phyloP scores from a whole-genome alignment of 2,329 filamentous ascomycete genomes.

The Cytospora piceicola region DNA sequence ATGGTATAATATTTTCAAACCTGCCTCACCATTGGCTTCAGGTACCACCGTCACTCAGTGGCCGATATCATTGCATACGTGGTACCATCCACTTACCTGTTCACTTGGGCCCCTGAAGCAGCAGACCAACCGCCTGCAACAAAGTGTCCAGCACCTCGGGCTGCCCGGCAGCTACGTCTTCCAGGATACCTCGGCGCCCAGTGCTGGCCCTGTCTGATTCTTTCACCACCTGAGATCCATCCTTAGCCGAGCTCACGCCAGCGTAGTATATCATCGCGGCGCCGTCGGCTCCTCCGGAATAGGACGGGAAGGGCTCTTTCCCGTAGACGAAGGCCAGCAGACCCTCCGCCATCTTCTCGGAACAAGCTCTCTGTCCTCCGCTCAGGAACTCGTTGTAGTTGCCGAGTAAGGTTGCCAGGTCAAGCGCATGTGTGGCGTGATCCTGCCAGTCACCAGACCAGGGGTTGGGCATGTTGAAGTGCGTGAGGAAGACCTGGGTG shows the following conservation, averaged over 20 bases:
- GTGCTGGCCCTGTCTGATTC: conserved; percentile 7
- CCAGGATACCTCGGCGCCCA: conserved; percentile 23
- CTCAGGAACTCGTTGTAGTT: conserved; percentile 47
- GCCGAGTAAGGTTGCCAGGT: conserved; percentile 49
- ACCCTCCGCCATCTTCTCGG: conserved; percentile 41
- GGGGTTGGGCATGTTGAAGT: conserved; percentile 53
- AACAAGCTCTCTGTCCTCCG: conserved; percentile 39
- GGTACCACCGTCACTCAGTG: not conserved
- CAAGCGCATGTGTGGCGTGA: conserved; percentile 48
- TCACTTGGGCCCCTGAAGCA: conserved; percentile 25
- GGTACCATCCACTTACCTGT: no score
- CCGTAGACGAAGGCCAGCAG: conserved; percentile 46
- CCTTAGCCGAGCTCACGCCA: conserved; percentile 12
- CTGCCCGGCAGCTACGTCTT: conserved; percentile 17
- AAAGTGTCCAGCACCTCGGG: conserved; percentile 26
- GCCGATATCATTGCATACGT: no score
- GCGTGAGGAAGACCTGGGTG: conserved; percentile 30
- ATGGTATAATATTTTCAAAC: no score
- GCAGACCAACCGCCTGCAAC: conserved; percentile 23
- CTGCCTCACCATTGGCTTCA: not conserved
- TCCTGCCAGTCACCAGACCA: conserved; percentile 50
- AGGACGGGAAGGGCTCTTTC: conserved; percentile 32
- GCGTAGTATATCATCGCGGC: conserved; percentile 26
- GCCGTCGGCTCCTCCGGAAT: conserved; percentile 1
- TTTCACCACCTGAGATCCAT: conserved; percentile 14